Evolutionary conservation across 2,329 filamentous ascomycete species (phyloP).

Genomic region (Neonectria coccinea): DNA sequence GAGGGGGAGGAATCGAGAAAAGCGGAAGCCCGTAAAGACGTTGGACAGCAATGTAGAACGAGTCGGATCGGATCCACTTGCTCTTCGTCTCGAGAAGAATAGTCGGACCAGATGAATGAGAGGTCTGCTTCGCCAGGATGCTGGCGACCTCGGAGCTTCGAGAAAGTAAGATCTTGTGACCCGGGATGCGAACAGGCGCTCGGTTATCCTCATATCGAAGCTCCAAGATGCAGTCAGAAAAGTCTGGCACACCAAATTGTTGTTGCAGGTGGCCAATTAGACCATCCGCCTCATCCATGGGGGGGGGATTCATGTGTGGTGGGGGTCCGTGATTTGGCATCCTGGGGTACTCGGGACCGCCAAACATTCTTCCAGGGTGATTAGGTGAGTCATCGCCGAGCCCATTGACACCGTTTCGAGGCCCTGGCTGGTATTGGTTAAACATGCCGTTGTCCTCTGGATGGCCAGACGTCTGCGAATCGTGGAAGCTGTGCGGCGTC

Average conservation of each 20-base stretch:
- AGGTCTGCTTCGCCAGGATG: conserved; percentile 44
- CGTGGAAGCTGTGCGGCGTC: conserved; percentile 71
- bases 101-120: conserved; percentile 49
- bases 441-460: conserved; percentile 59
- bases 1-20: conserved; percentile 52
- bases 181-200: conserved; percentile 59
- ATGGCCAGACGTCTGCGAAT: conserved; percentile 67
- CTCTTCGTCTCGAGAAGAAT: conserved; percentile 61
- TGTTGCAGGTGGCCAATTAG: conserved; percentile 55
- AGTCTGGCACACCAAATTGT: conserved; percentile 48
- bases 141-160: conserved; percentile 56
- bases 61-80: conserved; percentile 65
- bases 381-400: conserved; percentile 49
- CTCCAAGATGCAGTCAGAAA: conserved; percentile 61
- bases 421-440: conserved; percentile 54
- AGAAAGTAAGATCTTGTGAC: conserved; percentile 67
- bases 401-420: conserved; percentile 52
- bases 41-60: conserved; percentile 69
- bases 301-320: conserved; percentile 43
- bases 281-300: conserved; percentile 51
- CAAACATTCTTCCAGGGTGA: conserved; percentile 48
- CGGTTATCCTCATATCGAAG: conserved; percentile 57
- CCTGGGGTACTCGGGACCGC: conserved; percentile 48
- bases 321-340: conserved; percentile 48
- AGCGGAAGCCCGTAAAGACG: conserved; percentile 68